Evolutionary conservation across 2,329 filamentous ascomycete genomes (phyloP), one percentile per base, ranked within the genome.

Genomic region (Pseudopithomyces chartarum): DNA sequence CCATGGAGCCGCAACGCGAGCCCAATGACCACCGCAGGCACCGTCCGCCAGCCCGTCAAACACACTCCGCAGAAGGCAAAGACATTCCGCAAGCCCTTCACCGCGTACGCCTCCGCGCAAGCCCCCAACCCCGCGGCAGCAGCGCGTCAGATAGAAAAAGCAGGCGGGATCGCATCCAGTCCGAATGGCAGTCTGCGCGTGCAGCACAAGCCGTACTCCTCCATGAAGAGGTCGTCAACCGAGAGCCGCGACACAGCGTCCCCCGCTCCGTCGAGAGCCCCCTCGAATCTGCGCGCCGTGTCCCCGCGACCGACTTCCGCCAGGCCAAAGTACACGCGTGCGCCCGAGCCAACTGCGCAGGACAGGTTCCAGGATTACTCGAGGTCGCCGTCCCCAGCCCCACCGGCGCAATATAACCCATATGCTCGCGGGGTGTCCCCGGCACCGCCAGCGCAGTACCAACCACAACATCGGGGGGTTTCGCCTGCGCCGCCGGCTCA

Each of bases 1-100:
- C 95, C 95, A 58, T 85, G 64, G 77, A 92, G 77, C 79, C 87
- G 61, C 79, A 87, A 80, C 56, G 83, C 80, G 64, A 80, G 76
- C 54, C 80, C 77, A 38, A 75, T 79, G 54, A 77, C 79, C 12
- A 65, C 63, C 17, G 61, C 63, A 47, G 72, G 72, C 39, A 74
- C 61, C 67, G 80, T 84, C 53, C 81, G 78, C 57, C 82, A 80
- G 64, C 81, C 81, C 22, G 59, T 61, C 6, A 83, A 84, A 68
- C 73, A 78, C 52, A 59, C 67, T 46, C 73, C 77, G 6, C 72
- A 76, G 58, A 81, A 81, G 70, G 64, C 71, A 55, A 87, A 85
- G 73, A 85, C 82, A 54, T 87, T 85, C 68, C 76, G 86, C 59
- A 87, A 87, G 68, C 86, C 86, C 4, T 89, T 88, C 64, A 85